These are phyloP conservation scores for Alternaria infectoria DNA, from an alignment of 2,329 filamentous ascomycete genomes.

Conservation along the genomic window DNA sequence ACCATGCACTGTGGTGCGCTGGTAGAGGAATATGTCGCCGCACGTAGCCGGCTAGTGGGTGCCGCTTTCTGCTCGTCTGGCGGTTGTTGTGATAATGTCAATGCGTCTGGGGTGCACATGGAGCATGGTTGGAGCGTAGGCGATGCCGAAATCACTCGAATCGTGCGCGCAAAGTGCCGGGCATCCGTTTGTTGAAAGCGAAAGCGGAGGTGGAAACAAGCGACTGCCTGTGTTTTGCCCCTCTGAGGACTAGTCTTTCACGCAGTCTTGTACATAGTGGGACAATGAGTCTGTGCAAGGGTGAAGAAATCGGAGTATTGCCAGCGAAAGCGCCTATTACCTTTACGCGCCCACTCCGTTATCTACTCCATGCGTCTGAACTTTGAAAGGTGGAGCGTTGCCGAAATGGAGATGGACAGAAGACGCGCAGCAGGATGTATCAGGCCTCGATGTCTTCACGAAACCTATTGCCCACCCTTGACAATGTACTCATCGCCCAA, in stretches of 20 bases:
- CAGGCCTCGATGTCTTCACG: neutral
- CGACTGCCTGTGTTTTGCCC: neutral
- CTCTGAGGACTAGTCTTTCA: neutral
- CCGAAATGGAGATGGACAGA: neutral
- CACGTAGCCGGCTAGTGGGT: neutral
- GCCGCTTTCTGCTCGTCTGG: neutral
- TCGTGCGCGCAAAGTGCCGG: neutral
- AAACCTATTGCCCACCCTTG: constrained; percentile 10
- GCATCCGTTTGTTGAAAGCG: neutral
- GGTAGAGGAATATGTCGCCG: neutral
- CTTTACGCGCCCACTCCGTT: neutral
- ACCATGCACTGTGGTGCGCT: neutral
- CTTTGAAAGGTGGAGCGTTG: neutral
- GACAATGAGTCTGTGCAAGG: neutral
- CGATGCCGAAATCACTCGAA: neutral
- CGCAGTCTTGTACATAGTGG: neutral
- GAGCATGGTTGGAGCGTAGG: neutral
- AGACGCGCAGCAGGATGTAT: neutral
- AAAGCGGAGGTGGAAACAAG: neutral
- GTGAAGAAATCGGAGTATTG: neutral
- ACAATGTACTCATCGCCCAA: constrained; percentile 36
- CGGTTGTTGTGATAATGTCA: neutral
- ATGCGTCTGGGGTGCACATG: neutral
- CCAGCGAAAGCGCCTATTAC: neutral
- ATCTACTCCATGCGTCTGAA: neutral